Conservation (phyloP, 208 protist genomes). For the Crithidia expoeki region DNA sequence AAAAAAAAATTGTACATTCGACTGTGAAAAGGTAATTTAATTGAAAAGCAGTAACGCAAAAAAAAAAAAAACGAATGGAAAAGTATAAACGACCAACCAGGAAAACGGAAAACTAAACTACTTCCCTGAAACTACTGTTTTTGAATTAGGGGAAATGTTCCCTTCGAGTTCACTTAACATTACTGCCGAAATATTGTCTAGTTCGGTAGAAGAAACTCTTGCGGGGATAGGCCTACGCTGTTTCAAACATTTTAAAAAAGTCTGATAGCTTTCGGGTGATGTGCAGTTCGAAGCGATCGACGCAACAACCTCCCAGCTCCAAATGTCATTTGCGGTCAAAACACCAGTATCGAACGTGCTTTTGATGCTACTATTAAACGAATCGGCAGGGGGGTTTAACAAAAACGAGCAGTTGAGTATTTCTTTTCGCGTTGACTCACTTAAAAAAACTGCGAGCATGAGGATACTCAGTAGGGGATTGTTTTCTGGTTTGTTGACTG, state of each 20-base stretch:
- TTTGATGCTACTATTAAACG: not conserved
- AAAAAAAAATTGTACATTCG: too few species aligned
- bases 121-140: not conserved
- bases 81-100: conserved; percentile 22
- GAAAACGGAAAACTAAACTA: conserved; percentile 4
- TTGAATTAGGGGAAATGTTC: not conserved
- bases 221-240: not conserved
- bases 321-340: conserved; percentile 17
- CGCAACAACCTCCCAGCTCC: conserved; percentile 56
- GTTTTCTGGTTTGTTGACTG: conserved; percentile 31
- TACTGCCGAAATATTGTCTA: conserved; percentile 18
- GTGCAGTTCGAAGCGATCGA: conserved; percentile 74
- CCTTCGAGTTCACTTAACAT: conserved; percentile 24
- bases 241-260: conserved; percentile 20
- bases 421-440: conserved; percentile 14
- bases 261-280: conserved; percentile 23
- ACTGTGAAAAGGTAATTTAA: not conserved
- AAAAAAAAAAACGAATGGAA: conserved; percentile 3
- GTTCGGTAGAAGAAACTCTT: not conserved
- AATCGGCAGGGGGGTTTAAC: not conserved
- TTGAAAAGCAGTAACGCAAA: not conserved
- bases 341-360: too few species aligned
- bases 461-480: conserved; percentile 43
- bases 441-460: conserved; percentile 46
- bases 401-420: conserved; percentile 28